Conservation (phyloP, 2,329 filamentous ascomycete genomes). For the Fusarium sp. region DNA sequence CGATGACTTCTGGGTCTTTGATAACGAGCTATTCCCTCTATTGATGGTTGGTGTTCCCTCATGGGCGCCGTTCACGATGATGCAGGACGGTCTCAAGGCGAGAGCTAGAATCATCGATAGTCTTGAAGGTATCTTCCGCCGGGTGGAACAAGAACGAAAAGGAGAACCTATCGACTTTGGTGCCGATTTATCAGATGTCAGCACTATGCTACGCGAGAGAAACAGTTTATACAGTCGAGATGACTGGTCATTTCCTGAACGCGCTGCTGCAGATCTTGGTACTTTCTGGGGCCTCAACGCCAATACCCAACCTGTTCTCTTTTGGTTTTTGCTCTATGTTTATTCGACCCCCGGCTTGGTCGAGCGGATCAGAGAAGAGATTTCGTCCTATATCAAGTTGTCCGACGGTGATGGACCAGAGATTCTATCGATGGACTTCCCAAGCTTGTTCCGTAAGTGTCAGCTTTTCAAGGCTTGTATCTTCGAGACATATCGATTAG, state of each 20-base stretch:
- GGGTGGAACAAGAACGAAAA: conserved; percentile 18
- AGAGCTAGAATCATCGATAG: conserved; percentile 26
- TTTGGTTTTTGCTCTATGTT: conserved; percentile 40
- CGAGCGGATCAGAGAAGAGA: conserved; percentile 33
- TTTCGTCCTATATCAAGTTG: conserved; percentile 17
- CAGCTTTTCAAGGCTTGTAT: conserved; percentile 44
- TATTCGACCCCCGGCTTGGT: conserved; percentile 34
- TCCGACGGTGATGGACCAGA: background rate
- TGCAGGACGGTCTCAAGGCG: conserved; percentile 37
- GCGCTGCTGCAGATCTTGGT: conserved; percentile 18
- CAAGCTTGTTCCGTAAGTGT: conserved; percentile 22
- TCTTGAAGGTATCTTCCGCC: conserved; percentile 19
- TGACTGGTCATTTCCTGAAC: conserved; percentile 27
- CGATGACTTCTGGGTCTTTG: conserved; percentile 44
- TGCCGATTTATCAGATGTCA: conserved; percentile 36
- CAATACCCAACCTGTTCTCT: conserved; percentile 41
- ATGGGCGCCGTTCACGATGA: conserved; percentile 37
- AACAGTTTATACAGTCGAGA: conserved; percentile 29
- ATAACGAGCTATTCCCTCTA: conserved; percentile 41
- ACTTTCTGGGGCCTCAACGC: conserved; percentile 44
- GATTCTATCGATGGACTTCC: conserved; percentile 31
- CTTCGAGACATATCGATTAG: conserved; percentile 43
- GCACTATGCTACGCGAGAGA: conserved; percentile 30
- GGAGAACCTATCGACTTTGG: conserved; percentile 30
- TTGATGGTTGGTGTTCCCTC: conserved; percentile 40